phyloP scores from a whole-genome alignment of 148 eudicot genomes.

The Hydrangea macrophylla region DNA sequence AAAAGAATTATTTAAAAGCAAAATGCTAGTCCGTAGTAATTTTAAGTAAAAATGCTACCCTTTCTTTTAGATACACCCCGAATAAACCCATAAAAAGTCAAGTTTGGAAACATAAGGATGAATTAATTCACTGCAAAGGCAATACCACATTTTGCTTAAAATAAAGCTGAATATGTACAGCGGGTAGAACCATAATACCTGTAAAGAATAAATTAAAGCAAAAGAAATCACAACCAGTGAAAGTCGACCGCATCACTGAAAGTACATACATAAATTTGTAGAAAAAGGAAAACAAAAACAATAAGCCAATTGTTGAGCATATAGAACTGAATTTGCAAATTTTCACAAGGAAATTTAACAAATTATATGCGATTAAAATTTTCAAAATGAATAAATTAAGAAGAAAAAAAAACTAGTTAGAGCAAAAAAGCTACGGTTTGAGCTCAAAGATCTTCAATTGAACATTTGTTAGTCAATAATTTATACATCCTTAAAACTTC shows the following conservation, averaged over 20 bases:
- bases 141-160: conserved; percentile 81
- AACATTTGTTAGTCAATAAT: not conserved
- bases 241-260: not conserved
- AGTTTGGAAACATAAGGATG: too few species aligned
- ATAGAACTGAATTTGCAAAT: not conserved
- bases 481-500: not conserved
- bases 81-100: too few species aligned
- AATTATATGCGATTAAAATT: not conserved
- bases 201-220: conserved; percentile 28
- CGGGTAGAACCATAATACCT: conserved; percentile 94
- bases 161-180: conserved; percentile 85
- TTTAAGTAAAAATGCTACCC: too few species aligned
- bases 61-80: too few species aligned
- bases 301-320: not conserved
- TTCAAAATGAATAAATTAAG: not conserved
- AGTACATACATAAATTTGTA: not conserved
- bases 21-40: too few species aligned
- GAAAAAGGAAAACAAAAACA: not conserved
- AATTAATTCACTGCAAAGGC: too few species aligned
- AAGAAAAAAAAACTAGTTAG: not conserved
- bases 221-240: conserved; percentile 10
- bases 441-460: not conserved
- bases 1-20: too few species aligned
- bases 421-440: not conserved
- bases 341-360: not conserved